phyloP scores from a whole-genome alignment of 2,329 filamentous ascomycete species.

The Lachnellula hyalina region DNA sequence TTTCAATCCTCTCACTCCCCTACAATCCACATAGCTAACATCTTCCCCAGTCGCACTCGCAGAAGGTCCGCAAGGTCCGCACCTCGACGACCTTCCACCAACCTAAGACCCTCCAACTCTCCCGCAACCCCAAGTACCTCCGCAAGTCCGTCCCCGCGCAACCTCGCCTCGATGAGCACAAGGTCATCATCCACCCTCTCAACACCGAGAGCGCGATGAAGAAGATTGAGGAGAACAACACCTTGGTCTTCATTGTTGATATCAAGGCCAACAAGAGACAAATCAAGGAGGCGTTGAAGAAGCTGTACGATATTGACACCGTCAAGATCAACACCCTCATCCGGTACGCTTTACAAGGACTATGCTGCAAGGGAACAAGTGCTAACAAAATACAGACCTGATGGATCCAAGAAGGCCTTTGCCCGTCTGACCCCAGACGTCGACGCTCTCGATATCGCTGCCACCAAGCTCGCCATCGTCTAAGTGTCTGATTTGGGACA shows the following conservation, averaged over 20 bases:
- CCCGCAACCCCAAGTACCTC: constrained; percentile 90
- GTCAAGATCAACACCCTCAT: constrained; percentile 99
- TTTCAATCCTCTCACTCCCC: constrained; percentile 34
- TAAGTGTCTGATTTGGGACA: constrained; percentile 54
- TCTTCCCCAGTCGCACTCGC: constrained; percentile 54
- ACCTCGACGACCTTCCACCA: constrained; percentile 92
- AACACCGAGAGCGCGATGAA: constrained; percentile 99
- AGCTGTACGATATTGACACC: constrained; percentile 96
- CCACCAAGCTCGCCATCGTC: constrained; percentile 97
- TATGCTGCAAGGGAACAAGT: background rate
- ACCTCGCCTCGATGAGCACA: constrained; percentile 93
- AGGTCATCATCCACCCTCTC: constrained; percentile 94
- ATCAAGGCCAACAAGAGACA: constrained; percentile 99
- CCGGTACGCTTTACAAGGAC: constrained; percentile 55
- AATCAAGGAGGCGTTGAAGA: constrained; percentile 98
- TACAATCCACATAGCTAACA: constrained; percentile 24
- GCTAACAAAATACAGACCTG: constrained; percentile 55
- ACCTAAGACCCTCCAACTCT: constrained; percentile 92
- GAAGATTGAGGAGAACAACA: constrained; percentile 99
- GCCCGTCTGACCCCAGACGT: constrained; percentile 93
- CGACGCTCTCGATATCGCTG: constrained; percentile 97
- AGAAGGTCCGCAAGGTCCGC: constrained; percentile 92
- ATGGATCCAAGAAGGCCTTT: constrained; percentile 98
- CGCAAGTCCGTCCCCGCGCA: constrained; percentile 89
- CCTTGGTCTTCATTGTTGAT: constrained; percentile 94